Evolutionary conservation across 2,329 filamentous ascomycete genomes (phyloP).

Genomic region (Huntiella moniliformis): DNA sequence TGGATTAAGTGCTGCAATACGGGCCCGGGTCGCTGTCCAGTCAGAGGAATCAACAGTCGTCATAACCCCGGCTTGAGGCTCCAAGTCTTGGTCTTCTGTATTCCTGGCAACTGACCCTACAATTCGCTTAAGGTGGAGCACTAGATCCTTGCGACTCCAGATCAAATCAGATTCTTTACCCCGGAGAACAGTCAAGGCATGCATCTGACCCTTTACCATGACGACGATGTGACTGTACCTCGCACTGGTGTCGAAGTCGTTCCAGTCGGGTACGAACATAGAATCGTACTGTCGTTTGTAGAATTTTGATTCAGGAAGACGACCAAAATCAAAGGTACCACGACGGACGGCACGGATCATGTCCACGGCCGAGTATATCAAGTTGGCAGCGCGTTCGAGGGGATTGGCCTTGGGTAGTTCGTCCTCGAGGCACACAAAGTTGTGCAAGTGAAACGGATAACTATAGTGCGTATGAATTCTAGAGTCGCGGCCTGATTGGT

Average conservation of each 20-base stretch:
- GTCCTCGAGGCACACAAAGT: no score
- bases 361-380: conserved; percentile 74
- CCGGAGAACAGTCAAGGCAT: conserved; percentile 97
- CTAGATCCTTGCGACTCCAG: conserved; percentile 89
- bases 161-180: conserved; percentile 74
- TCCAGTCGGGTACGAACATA: conserved; percentile 83
- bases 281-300: conserved; percentile 98
- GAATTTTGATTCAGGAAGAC: conserved; percentile 60
- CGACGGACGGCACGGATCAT: conserved; percentile 86
- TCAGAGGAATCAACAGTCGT: conserved; percentile 93
- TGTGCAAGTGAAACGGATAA: no score
- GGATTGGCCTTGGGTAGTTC: not conserved
- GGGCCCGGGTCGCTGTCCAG: conserved; percentile 57
- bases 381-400: conserved; percentile 53
- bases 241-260: conserved; percentile 87
- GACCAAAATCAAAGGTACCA: conserved; percentile 84
- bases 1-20: conserved; percentile 89
- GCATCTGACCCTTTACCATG: conserved; percentile 86
- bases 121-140: conserved; percentile 79
- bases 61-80: conserved; percentile 77
- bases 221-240: conserved; percentile 87
- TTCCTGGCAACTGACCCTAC: conserved; percentile 78
- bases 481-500: no score
- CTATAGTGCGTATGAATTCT: no score
- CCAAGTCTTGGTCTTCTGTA: conserved; percentile 87